Base-by-base conservation (phyloP, 148 eudicot species). In the Chenopodium formosanum region DNA sequence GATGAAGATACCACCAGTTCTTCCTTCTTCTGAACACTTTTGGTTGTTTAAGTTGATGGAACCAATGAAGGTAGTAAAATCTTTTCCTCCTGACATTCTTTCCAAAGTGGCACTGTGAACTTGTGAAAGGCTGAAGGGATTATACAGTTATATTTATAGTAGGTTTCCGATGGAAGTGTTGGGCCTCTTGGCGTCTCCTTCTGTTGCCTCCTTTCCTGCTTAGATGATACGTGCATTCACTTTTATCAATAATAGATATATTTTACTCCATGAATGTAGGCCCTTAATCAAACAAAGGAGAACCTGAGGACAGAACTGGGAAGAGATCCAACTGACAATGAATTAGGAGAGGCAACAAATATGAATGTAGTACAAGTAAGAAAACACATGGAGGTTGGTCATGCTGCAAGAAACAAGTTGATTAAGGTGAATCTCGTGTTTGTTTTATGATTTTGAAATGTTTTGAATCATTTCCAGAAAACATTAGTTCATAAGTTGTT, bases 1-100 rank as follows among this genome's bases (percentile, higher is more conserved):
- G 83, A 91, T 89, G 98, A 96, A 94, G 91, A 94, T 96, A 58
- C 98, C 99, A 0, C 92, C 98, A 0, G 95, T 94, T 80, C 98
- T 96, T 84, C 90, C 97, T 65, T 89, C 94, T 79, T 88, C 98
- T 27, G 99, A 96, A 84, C 99, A 96, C 74, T 25, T 86, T 63
- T 90, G 94, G 94, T 87, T 96, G 75, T 96, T 96, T 81, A 94
- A 91, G 83, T 84, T 92, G 87, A 86, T 96, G 94, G 97, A 94
- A 79, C 94, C 94, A n/a, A 84, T 91, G 93, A 96, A 94, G 95
- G 99, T 94, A 84, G 97, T 92, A 81, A 78, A 67, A 74, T 29
- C 47, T 70, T 80, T 53, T 13, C 25, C 29, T 56, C 47, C 48
- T 25, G 12, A 17, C 8, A 8, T 58, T 37, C 31, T 34, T 60